Percentiles rank a stretch among this genome's conserved stretches.
Evolutionary conservation across 2,329 filamentous ascomycete species (phyloP).

Genomic region (Aspergillus pseudotamarii): DNA sequence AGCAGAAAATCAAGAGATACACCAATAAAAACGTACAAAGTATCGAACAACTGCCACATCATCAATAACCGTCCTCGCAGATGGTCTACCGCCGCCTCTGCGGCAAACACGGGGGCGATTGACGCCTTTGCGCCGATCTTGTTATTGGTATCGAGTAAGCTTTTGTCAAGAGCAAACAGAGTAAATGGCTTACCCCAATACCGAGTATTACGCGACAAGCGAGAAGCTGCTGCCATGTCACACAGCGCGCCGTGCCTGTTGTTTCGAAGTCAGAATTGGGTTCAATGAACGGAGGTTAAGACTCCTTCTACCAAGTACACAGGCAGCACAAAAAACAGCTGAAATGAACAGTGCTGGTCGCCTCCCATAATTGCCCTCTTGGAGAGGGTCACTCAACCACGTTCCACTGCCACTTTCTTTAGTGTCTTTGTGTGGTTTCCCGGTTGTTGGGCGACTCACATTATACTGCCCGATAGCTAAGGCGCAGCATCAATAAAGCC

Average conservation of each 20-base stretch:
- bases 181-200: constrained; percentile 22
- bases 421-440: background rate
- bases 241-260: constrained; percentile 23
- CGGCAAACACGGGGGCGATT: constrained; percentile 26
- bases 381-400: constrained; percentile 27
- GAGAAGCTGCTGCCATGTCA: constrained; percentile 31
- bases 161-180: background rate
- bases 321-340: constrained; percentile 32
- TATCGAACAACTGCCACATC: constrained; percentile 29
- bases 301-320: constrained; percentile 10
- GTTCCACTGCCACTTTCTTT: constrained; percentile 12
- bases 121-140: constrained; percentile 28
- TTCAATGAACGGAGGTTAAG: too few relatives aligned
- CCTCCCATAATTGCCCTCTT: constrained; percentile 24
- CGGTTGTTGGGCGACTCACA: constrained; percentile 12
- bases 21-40: constrained; percentile 16
- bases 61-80: constrained; percentile 24
- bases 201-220: constrained; percentile 32
- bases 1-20: too few relatives aligned
- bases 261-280: background rate
- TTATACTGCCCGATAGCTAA: constrained; percentile 21
- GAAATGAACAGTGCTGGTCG: constrained; percentile 43
- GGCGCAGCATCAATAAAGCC: constrained; percentile 21
- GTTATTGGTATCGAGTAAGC: background rate
- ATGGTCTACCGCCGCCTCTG: constrained; percentile 23